Evolutionary conservation across 2,329 filamentous ascomycete genomes (phyloP), one percentile per base, ranked within the genome.

Genomic region (Talaromyces pinophilus): DNA sequence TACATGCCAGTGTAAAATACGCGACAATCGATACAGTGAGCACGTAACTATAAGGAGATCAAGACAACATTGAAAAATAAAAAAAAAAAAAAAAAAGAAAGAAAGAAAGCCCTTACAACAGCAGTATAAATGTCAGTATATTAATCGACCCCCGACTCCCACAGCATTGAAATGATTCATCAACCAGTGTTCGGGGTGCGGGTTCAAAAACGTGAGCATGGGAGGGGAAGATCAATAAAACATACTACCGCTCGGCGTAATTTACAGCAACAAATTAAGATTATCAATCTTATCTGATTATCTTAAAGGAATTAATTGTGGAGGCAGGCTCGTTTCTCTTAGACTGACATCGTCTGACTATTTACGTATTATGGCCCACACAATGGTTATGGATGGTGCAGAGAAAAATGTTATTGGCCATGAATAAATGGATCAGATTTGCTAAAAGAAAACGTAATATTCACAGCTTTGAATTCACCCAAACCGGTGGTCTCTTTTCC

Each of bases 401-500:
- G 17, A 35, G 38, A 35, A 7, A 4, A 1, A 19, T 22, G 7
- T 11, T 11, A 55, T 55, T 35, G n/a, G 52, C 30, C 2, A 5
- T 13, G 5, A n/a, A 33, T 6, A 17, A 10, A 0, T 3, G 25
- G 25, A 33, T 30, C 15, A n/a, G 3, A 50, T 11, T 10, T 30
- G 42, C 42, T 15, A 22, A 19, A 13, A 57, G 5, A 28, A 38
- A 57, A 22, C 19, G n/a, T 22, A 25, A 57, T 22, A 11, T 25
- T 57, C 17, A 64, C 10, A 64, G 52, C 52, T 64, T 64, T 33
- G 62, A 44, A 28, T 64, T 48, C 35, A 28, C 33, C 89, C 89
- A 92, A 28, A 80, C 81, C 1, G 89, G 84, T 75, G 85, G 84
- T 72, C 89, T 81, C 81, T 87, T 90, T 83, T 92, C 89, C 6